phyloP scores from a whole-genome alignment of 495 filamentous ascomycete genomes.

The Penicillium robsamsonii region DNA sequence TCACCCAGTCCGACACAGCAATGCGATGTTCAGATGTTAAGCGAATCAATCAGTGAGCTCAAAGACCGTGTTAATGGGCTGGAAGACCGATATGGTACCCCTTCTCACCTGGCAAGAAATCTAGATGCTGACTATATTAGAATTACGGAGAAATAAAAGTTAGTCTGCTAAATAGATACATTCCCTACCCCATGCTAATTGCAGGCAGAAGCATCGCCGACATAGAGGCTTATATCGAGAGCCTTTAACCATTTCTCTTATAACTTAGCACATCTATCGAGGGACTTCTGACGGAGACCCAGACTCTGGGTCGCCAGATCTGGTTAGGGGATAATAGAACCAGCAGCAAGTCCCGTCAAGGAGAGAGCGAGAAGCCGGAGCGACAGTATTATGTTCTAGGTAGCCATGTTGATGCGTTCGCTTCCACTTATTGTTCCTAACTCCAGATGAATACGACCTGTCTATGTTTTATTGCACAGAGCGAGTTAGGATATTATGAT shows the following conservation, averaged over 20 bases:
- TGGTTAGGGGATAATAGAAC: no score
- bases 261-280: conserved; percentile 1
- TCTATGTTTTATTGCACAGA: no score
- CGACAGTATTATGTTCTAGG: no score
- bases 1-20: neutral
- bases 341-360: no score
- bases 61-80: conserved; percentile 1
- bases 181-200: neutral
- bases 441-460: no score
- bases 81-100: neutral
- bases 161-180: neutral
- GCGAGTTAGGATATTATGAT: no score
- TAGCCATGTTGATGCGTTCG: no score
- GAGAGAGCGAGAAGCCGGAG: no score
- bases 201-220: neutral
- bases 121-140: neutral
- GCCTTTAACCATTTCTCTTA: neutral
- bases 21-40: neutral
- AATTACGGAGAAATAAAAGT: conserved; percentile 2
- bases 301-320: no score
- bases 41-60: conserved; percentile 1
- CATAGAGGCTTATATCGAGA: neutral
- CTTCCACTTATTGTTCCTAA: no score
- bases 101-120: neutral
- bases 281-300: neutral